Base-by-base conservation (phyloP, 2,329 filamentous ascomycete genomes). In the Apiospora phragmitis region DNA sequence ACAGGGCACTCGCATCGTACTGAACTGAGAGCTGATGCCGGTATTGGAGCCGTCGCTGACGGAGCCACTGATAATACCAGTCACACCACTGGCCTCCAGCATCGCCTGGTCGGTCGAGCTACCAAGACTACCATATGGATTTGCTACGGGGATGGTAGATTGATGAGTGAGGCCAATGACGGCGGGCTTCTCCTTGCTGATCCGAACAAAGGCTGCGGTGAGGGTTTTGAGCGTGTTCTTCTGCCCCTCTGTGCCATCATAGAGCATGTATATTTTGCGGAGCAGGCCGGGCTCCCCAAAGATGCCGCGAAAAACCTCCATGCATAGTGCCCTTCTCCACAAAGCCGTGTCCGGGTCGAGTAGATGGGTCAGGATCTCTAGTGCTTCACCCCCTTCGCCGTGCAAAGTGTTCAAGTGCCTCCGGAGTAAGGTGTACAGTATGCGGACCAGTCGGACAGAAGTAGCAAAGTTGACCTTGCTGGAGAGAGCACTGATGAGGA, bases 1-100 rank as follows among this genome's bases (percentile, higher is more conserved):
- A 77, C 94, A 97, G 6, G 94, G 92, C 14, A 94, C 92, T 67
- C 94, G 90, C 72, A 97, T 89, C 16, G 92, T 89, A 80, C 96
- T 99, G 94, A 94, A 98, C 77, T 97, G 93, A 4, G 88, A 90
- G 81, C 94, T 97, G 77, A 99, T 95, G 11, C 94, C 94, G 0
- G 89, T 90, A 73, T 88, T 92, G 35, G 88, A 86, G 35, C 91
- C 91, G 70, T 91, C 90, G 21, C 89, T 87, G 43, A 92, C 88
- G 9, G 92, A 89, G 51, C 92, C 89, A 70, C 92, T 90, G 77
- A 98, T 97, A 35, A 97, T 93, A 66, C 95, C 95, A 42, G 93
- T 91, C 73, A 98, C 90, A 65, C 94, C 94, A 69, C 93, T 94
- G 35, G 94, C 93, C 81, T 98, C 95, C 9, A 97, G 86, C 75